Base-by-base conservation (phyloP, 2,329 filamentous ascomycete species). In the Leptographium radiaticola region DNA sequence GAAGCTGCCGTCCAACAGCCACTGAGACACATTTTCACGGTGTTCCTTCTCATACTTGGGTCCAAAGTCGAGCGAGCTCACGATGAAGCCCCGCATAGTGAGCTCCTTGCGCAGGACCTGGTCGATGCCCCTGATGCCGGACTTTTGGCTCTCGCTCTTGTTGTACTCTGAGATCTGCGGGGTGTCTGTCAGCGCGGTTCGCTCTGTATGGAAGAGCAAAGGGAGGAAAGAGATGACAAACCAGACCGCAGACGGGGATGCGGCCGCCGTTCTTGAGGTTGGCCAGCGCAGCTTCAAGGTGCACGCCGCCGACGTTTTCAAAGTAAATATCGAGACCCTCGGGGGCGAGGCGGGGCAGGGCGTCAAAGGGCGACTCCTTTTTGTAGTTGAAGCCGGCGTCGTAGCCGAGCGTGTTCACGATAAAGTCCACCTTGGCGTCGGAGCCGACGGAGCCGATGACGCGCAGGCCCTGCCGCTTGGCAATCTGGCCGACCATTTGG, bases 301-400 rank as follows among this genome's bases (percentile, higher is more conserved):
- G 74, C 36, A 75, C 74, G 7, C 74, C 75, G 12, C 75, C 75
- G 6, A 79, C 75, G 53, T 77, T 78, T 58, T 78, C 75, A 55
- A 69, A 78, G 65, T 76, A 76, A 20, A 77, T 88, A 63, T 94
- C 87, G 57, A 94, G 77, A 6, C 87, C 88, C 13, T 89, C 68
- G 0, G 87, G 87, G 0, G 86, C 86, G 18, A 93, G 75, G 55
- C 86, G 76, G 59, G 73, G 68, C 54, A 94, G 74, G 0, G 86
- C 87, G 12, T 84, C 83, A 1, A 69, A 64, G 0, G 87, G 77
- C 60, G 76, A 79, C 71, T 93, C 87, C 60, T 80, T 89, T 77
- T 93, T 91, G 76, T 94, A 94, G 75, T 94, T 93, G 72, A 91
- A 93, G 10, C 83, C 88, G 16, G 60, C 70, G 53, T 79, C 75